Evolutionary conservation across 768 basidiomycete genomes (phyloP), one percentile per base, ranked within the genome.

Genomic region (Kwoniella shandongensis): DNA sequence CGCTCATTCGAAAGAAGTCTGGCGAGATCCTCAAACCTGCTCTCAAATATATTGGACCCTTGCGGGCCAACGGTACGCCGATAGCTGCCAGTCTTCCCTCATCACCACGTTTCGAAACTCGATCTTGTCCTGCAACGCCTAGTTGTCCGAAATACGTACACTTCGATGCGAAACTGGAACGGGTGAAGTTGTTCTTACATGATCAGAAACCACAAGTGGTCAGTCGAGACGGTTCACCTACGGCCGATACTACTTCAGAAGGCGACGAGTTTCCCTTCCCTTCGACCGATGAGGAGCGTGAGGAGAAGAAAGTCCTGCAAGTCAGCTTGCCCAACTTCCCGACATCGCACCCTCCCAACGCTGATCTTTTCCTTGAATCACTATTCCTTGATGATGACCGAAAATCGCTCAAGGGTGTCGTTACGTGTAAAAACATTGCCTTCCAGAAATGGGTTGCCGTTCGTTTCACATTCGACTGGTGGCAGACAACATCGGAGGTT

Each of bases 401-500:
- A 22, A 74, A 74, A 57, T 80, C 79, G 53, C 81, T 97, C 49
- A 75, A 81, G n/a, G 94, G 94, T 23, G 80, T 79, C 38, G 82
- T 91, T 41, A 83, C 85, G 44, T 88, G 94, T 56, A 82, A 85
- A 67, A 97, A 98, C 74, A 72, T 97, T 47, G 84, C 90, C 6
- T 98, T 85, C 78, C 81, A 87, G 67, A 98, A 97, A 79, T 83
- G 84, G 81, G 81, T 98, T 50, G 87, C 85, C 7, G 84, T 91
- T 23, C 84, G 94, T 26, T 98, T 96, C 77, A 97, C 94, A 1
- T 83, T 93, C 66, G 94, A 98, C 73, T 82, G 81, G 65, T 98
- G 94, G 94, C 90, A 91, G 76, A 99, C 94, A 44, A 93, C 90
- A 57, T 88, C 87, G 75, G 94, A 98, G 76, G 89, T 96, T 56